These are phyloP conservation scores for Castanea mollissima DNA, from an alignment of 306 rosid genomes.

Conservation along the genomic window DNA sequence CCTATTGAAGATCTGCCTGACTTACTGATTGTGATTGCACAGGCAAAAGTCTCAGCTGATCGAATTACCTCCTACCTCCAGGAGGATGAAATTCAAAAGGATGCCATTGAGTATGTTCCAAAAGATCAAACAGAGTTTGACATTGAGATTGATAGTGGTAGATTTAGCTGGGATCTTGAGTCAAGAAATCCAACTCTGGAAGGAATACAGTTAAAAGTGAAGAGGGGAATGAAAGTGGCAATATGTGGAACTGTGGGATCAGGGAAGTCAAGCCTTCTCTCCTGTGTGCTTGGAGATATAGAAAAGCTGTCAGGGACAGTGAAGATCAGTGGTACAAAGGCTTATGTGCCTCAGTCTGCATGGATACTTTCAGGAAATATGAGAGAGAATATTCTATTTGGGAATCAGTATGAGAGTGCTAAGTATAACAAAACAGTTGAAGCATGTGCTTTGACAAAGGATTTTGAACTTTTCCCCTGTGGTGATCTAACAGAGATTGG, in stretches of 20 bases:
- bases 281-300: slow-evolving; percentile 76
- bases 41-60: slow-evolving; percentile 85
- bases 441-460: slow-evolving; percentile 88
- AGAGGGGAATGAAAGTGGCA: slow-evolving; percentile 93
- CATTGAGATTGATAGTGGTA: slow-evolving; percentile 62
- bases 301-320: slow-evolving; percentile 67
- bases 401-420: slow-evolving; percentile 50
- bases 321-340: slow-evolving; percentile 83
- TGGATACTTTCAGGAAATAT: slow-evolving; percentile 92
- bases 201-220: slow-evolving; percentile 60
- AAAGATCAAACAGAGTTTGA: slow-evolving; percentile 57
- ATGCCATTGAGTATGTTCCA: slow-evolving; percentile 56
- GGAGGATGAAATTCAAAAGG: slow-evolving; percentile 76
- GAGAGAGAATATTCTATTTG: slow-evolving; percentile 77
- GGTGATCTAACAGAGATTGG: slow-evolving; percentile 91
- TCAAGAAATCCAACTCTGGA: slow-evolving; percentile 58
- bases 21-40: slow-evolving; percentile 78
- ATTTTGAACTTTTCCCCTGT: slow-evolving; percentile 72
- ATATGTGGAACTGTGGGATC: slow-evolving; percentile 94
- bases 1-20: slow-evolving; percentile 89
- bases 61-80: slow-evolving; percentile 68
- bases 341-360: slow-evolving; percentile 88
- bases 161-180: slow-evolving; percentile 77
- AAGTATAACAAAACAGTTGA: slow-evolving; percentile 65
- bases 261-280: slow-evolving; percentile 82